A percentile compares a stretch with the other conserved stretches of the same genome.
These are phyloP conservation scores for Fragosphaeria purpurea DNA, from an alignment of 2,329 filamentous ascomycete genomes.

Conservation along the genomic window DNA sequence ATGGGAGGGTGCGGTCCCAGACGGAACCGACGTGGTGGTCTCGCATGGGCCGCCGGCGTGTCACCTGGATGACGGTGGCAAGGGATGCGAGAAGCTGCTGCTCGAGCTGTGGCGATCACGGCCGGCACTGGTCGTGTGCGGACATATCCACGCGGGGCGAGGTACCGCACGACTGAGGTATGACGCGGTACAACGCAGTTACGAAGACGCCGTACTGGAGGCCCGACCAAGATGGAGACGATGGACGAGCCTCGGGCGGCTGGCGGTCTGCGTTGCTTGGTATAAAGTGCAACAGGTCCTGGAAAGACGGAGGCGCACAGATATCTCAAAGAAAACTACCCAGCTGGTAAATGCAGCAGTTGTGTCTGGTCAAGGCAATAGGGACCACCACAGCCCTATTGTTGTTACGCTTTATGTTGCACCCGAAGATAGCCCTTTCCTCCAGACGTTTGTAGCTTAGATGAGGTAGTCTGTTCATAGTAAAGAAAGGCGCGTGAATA, in stretches of 20 bases:
- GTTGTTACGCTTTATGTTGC: neutral
- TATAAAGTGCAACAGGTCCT: neutral
- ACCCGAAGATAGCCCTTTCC: too few relatives aligned
- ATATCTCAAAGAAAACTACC: neutral
- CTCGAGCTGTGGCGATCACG: neutral
- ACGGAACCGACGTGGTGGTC: neutral
- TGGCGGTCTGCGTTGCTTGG: neutral
- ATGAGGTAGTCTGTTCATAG: too few relatives aligned
- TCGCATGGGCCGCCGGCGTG: neutral
- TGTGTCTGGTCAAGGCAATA: neutral
- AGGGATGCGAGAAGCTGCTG: neutral
- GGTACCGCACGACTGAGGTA: neutral
- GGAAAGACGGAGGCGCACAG: neutral
- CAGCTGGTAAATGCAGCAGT: neutral
- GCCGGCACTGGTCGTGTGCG: neutral
- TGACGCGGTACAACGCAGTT: neutral
- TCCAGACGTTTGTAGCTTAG: too few relatives aligned
- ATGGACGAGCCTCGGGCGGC: neutral
- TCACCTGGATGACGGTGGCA: neutral
- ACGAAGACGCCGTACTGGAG: neutral
- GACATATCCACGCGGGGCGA: slow-evolving; percentile 1
- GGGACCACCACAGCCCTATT: neutral
- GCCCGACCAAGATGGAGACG: neutral
- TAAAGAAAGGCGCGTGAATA: too few relatives aligned
- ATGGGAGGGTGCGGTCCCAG: neutral